These are phyloP conservation scores for Fusarium poae DNA, from an alignment of 2,329 filamentous ascomycete species.

Conservation along the genomic window DNA sequence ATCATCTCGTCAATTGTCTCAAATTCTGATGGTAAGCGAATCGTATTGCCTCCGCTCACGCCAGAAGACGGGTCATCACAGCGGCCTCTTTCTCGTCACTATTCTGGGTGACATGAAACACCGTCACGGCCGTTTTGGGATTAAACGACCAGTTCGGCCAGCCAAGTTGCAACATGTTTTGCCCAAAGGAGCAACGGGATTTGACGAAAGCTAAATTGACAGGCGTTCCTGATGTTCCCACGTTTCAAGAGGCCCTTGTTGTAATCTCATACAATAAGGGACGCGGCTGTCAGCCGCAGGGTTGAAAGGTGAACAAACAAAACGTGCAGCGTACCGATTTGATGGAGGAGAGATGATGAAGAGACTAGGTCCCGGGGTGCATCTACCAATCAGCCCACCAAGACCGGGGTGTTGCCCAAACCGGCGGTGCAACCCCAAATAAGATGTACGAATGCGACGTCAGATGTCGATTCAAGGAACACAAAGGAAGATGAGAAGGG, in stretches of 20 bases:
- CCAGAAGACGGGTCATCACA: slow-evolving; percentile 31
- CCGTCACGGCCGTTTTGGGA: slow-evolving; percentile 33
- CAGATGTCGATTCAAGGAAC: slow-evolving; percentile 43
- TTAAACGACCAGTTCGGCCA: slow-evolving; percentile 16
- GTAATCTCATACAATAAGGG: slow-evolving; percentile 28
- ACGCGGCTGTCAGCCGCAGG: slow-evolving; percentile 40
- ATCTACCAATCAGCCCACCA: slow-evolving; percentile 47
- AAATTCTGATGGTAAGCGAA: slow-evolving; percentile 26
- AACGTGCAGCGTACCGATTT: slow-evolving; percentile 50
- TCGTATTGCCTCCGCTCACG: slow-evolving; percentile 35
- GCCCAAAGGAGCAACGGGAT: slow-evolving; percentile 30
- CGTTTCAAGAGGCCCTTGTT: slow-evolving; percentile 44
- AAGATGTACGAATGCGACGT: slow-evolving; percentile 41
- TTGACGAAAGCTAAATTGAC: slow-evolving; percentile 29
- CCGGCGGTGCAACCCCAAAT: slow-evolving; percentile 43
- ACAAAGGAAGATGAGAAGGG: slow-evolving; percentile 17
- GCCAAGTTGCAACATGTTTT: slow-evolving; percentile 16
- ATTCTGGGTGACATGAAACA: slow-evolving; percentile 39
- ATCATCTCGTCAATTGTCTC: slow-evolving; percentile 38
- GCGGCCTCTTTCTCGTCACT: slow-evolving; percentile 25
- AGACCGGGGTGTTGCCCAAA: slow-evolving; percentile 43
- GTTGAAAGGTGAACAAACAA: slow-evolving; percentile 30
- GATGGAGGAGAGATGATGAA: slow-evolving; percentile 46
- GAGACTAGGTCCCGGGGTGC: slow-evolving; percentile 41
- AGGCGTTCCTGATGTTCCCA: slow-evolving; percentile 39